A percentile compares a stretch with the other conserved stretches of the same genome.
Conservation (phyloP, 2,329 filamentous ascomycete genomes). For the Cladophialophora bantiana region DNA sequence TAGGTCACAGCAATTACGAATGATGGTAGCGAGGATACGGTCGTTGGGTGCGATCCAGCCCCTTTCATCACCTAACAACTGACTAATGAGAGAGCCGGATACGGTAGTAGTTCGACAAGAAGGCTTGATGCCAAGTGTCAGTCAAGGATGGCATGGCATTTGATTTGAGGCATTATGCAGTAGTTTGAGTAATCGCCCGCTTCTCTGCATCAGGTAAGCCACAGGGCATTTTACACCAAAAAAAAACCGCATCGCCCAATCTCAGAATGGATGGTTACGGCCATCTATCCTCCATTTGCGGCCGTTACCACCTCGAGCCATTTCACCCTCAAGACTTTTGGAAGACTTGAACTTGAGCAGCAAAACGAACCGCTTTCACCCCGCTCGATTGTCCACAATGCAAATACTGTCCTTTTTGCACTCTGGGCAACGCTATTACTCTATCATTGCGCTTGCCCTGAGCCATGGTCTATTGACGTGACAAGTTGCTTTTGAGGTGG, state of each 20-base stretch:
- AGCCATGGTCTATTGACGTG: background rate
- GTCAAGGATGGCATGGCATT: background rate
- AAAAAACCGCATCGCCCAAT: conserved; percentile 3
- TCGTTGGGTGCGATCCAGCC: background rate
- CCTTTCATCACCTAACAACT: conserved; percentile 6
- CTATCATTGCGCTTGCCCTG: background rate
- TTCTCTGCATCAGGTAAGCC: conserved; percentile 20
- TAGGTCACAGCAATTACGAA: background rate
- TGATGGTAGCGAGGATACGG: background rate
- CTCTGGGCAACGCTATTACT: background rate
- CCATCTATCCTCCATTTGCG: conserved; percentile 8
- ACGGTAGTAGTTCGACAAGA: conserved; percentile 24
- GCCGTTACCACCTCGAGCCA: conserved; percentile 10
- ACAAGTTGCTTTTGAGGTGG: background rate
- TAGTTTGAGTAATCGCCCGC: conserved; percentile 20
- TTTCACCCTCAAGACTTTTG: conserved; percentile 3
- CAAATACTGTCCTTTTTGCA: background rate
- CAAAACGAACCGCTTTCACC: conserved; percentile 2
- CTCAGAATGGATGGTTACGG: background rate
- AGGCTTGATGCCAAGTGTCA: background rate
- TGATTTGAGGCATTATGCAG: conserved; percentile 10
- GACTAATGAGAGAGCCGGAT: conserved; percentile 19
- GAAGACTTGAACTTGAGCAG: background rate
- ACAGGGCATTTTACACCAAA: conserved; percentile 8
- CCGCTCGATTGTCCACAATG: background rate